A percentile compares a stretch with the other conserved stretches of the same genome.
Evolutionary conservation across 2,329 filamentous ascomycete species (phyloP).

Genomic region (Neonectria neomacrospora): DNA sequence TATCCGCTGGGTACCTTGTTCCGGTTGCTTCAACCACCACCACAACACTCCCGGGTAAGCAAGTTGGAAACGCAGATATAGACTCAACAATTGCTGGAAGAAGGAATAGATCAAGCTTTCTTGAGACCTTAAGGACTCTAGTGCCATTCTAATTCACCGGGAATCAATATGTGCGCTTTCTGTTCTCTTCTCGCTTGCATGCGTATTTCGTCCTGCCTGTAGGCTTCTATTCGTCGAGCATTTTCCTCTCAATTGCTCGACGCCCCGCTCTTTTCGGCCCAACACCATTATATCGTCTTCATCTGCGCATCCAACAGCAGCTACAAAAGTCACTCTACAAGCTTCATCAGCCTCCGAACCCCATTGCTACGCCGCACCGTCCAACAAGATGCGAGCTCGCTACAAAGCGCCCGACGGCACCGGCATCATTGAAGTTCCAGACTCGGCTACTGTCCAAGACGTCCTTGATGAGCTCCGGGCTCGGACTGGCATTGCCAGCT

Average conservation of each 20-base stretch:
- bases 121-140: neutral
- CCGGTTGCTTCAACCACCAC: too few relatives aligned
- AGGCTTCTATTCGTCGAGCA: neutral
- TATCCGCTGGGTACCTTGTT: neutral
- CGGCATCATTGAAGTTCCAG: conserved; percentile 74
- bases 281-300: neutral
- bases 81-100: neutral
- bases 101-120: neutral
- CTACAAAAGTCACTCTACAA: neutral
- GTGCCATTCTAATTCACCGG: neutral
- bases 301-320: neutral
- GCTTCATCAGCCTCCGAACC: too few relatives aligned
- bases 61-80: neutral
- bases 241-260: neutral
- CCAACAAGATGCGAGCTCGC: conserved; percentile 72
- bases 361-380: neutral
- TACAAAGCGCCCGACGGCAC: conserved; percentile 80
- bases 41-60: conserved; percentile 4
- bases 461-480: conserved; percentile 70
- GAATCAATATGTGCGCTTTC: neutral
- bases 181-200: neutral
- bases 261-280: conserved; percentile 14
- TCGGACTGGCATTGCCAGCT: conserved; percentile 72
- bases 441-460: conserved; percentile 72
- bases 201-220: neutral